These are phyloP conservation scores for Colletotrichum gigasporum DNA, from an alignment of 2,329 filamentous ascomycete genomes.

Conservation along the genomic window DNA sequence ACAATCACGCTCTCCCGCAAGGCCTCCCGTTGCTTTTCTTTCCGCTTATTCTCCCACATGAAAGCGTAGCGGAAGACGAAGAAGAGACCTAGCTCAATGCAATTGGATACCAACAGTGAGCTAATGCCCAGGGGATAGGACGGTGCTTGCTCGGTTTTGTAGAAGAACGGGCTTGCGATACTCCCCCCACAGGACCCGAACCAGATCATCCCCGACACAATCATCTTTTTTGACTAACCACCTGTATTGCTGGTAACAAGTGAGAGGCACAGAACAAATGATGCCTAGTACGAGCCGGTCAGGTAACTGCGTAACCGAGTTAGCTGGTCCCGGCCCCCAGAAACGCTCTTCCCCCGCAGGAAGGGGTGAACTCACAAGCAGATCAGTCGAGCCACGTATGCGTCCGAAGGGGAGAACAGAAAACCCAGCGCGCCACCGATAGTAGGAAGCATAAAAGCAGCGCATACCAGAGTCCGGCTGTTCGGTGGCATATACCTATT, in stretches of 20 bases:
- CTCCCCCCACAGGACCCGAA: constrained; percentile 69
- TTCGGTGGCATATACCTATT: constrained; percentile 52
- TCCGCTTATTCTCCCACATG: constrained; percentile 49
- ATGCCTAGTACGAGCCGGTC: constrained; percentile 49
- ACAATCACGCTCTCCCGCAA: constrained; percentile 38
- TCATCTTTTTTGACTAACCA: constrained; percentile 71
- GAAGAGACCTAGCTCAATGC: constrained; percentile 48
- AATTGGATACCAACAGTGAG: constrained; percentile 51
- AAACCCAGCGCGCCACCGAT: constrained; percentile 68
- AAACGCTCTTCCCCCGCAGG: too few relatives aligned
- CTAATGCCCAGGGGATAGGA: constrained; percentile 51
- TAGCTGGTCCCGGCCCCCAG: too few relatives aligned
- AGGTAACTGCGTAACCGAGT: too few relatives aligned
- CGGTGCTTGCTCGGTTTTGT: constrained; percentile 60
- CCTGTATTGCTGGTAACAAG: constrained; percentile 60
- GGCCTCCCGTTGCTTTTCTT: constrained; percentile 46
- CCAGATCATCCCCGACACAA: constrained; percentile 69
- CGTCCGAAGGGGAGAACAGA: constrained; percentile 59
- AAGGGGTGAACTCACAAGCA: constrained; percentile 63
- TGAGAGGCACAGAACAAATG: constrained; percentile 50
- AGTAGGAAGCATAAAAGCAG: constrained; percentile 66
- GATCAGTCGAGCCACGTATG: constrained; percentile 62
- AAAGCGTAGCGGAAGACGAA: constrained; percentile 49
- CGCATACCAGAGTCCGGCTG: constrained; percentile 62
- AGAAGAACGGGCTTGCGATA: constrained; percentile 71